phyloP scores from a whole-genome alignment of 2,329 filamentous ascomycete genomes.

The Fragosphaeria purpurea region DNA sequence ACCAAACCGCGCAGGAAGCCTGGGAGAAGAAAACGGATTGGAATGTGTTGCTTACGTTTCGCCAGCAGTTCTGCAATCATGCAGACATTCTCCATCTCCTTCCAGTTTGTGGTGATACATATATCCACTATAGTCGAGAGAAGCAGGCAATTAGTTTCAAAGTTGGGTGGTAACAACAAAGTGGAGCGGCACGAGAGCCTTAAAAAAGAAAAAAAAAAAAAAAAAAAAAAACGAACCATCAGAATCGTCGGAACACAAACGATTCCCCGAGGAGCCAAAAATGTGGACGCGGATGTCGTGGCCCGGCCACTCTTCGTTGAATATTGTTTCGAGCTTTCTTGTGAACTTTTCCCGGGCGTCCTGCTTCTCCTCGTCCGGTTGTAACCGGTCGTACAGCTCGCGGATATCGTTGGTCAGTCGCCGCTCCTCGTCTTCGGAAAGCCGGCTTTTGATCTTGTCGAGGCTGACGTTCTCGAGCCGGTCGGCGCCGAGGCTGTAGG shows the following conservation, averaged over 20 bases:
- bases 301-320: conserved; percentile 87
- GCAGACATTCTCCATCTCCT: conserved; percentile 80
- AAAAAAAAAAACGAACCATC: conserved; percentile 57
- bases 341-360: conserved; percentile 65
- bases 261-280: conserved; percentile 96
- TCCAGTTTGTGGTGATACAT: conserved; percentile 88
- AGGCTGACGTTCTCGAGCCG: conserved; percentile 61
- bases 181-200: not conserved
- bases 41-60: conserved; percentile 52
- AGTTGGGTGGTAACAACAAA: no score
- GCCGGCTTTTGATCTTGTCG: conserved; percentile 59
- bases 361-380: conserved; percentile 73
- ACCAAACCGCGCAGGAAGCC: not conserved
- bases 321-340: conserved; percentile 75
- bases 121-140: conserved; percentile 63
- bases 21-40: not conserved
- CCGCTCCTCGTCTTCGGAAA: conserved; percentile 63
- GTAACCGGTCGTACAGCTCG: conserved; percentile 72
- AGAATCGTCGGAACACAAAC: conserved; percentile 89
- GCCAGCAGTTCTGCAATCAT: conserved; percentile 78
- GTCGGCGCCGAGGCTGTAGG: conserved; percentile 81
- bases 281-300: conserved; percentile 83
- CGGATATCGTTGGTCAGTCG: conserved; percentile 74
- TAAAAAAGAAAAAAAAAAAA: conserved; percentile 11
- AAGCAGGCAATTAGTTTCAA: not conserved